Conservation (phyloP, 306 rosid genomes). For the Pueraria montana region DNA sequence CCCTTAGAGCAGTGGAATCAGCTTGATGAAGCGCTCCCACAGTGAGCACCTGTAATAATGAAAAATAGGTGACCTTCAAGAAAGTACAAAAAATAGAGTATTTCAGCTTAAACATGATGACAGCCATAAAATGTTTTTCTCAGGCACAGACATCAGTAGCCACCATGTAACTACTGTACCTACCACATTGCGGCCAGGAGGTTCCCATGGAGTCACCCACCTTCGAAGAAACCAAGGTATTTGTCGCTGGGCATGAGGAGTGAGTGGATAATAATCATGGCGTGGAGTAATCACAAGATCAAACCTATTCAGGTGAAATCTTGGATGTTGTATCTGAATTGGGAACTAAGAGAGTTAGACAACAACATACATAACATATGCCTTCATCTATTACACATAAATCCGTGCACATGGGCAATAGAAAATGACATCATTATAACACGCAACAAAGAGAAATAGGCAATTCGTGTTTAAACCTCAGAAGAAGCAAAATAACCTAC, state of each 20-base stretch:
- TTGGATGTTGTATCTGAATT: constrained; percentile 94
- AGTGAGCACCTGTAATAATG: constrained; percentile 74
- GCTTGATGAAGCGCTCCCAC: constrained; percentile 97
- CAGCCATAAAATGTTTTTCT: constrained; percentile 19
- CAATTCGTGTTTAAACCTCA: constrained; percentile 33
- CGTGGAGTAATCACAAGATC: constrained; percentile 88
- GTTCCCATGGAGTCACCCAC: constrained; percentile 91
- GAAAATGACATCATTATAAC: not conserved
- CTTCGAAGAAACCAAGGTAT: constrained; percentile 82
- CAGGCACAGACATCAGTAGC: constrained; percentile 31
- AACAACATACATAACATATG: constrained; percentile 21
- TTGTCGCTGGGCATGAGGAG: constrained; percentile 74
- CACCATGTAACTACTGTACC: constrained; percentile 50
- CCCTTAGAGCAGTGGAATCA: constrained; percentile 75
- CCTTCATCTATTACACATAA: constrained; percentile 21
- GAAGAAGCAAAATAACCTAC: constrained; percentile 22
- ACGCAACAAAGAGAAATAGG: not conserved
- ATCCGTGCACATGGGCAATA: constrained; percentile 2
- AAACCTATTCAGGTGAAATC: constrained; percentile 76
- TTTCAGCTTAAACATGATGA: not conserved
- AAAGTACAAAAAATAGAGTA: constrained; percentile 29
- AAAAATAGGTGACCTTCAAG: constrained; percentile 44
- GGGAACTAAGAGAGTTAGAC: constrained; percentile 45
- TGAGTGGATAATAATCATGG: constrained; percentile 87
- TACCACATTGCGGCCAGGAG: constrained; percentile 87